Percentiles rank a stretch among this genome's conserved stretches.
Evolutionary conservation across 805 yeast genomes (phyloP).

Genomic region (Spathaspora sp.): DNA sequence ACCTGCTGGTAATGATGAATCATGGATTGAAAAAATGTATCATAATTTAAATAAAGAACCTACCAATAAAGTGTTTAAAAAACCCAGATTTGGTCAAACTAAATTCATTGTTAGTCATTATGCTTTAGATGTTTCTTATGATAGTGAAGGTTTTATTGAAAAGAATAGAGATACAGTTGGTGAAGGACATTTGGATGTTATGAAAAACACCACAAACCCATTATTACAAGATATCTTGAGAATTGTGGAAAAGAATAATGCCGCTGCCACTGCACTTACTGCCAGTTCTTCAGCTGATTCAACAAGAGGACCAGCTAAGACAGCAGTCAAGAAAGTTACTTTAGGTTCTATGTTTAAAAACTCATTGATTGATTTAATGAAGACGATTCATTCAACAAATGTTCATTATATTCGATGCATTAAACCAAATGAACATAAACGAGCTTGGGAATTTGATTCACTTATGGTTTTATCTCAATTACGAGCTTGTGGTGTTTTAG

Average conservation of each 20-base stretch:
- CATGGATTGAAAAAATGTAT: slow-evolving; percentile 89
- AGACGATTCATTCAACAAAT: slow-evolving; percentile 87
- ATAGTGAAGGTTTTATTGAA: slow-evolving; percentile 91
- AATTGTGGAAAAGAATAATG: slow-evolving; percentile 58
- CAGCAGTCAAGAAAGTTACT: slow-evolving; percentile 76
- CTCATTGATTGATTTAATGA: slow-evolving; percentile 89
- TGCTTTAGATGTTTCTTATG: slow-evolving; percentile 91
- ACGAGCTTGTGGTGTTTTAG: slow-evolving; percentile 98
- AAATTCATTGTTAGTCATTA: slow-evolving; percentile 90
- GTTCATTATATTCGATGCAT: slow-evolving; percentile 97
- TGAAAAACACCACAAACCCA: slow-evolving; percentile 64
- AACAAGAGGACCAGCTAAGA: slow-evolving; percentile 23
- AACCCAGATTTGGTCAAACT: slow-evolving; percentile 90
- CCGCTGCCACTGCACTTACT: slow-evolving; percentile 37
- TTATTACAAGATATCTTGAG: slow-evolving; percentile 63
- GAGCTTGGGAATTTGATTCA: slow-evolving; percentile 94
- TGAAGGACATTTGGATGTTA: slow-evolving; percentile 87
- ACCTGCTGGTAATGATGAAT: slow-evolving; percentile 89
- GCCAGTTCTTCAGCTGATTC: background rate
- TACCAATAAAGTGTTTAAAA: slow-evolving; percentile 72
- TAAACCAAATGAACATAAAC: slow-evolving; percentile 91
- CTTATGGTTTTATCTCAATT: slow-evolving; percentile 92
- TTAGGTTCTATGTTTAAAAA: slow-evolving; percentile 91
- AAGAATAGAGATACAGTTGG: slow-evolving; percentile 97
- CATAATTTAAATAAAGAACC: slow-evolving; percentile 80